phyloP scores from a whole-genome alignment of 306 rosid genomes.

The Lupinus albus region DNA sequence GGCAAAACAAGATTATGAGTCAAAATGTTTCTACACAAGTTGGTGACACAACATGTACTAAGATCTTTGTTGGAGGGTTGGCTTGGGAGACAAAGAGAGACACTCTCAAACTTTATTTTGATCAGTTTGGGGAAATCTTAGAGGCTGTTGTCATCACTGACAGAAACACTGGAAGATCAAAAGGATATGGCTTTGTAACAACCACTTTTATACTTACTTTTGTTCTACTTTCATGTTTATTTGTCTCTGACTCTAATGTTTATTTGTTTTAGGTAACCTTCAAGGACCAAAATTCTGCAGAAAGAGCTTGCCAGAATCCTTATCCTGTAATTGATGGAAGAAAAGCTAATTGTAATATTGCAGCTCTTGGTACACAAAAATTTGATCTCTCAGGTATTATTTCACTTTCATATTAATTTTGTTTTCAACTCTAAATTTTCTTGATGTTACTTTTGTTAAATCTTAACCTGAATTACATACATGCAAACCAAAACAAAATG shows the following conservation, averaged over 20 bases:
- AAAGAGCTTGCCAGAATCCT: constrained; percentile 66
- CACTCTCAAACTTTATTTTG: constrained; percentile 50
- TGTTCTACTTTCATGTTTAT: not conserved
- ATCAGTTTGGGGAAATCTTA: constrained; percentile 62
- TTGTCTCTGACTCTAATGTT: not conserved
- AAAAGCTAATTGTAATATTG: constrained; percentile 66
- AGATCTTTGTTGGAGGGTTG: constrained; percentile 67
- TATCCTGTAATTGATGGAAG: constrained; percentile 77
- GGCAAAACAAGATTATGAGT: constrained; percentile 50
- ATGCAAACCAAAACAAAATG: constrained; percentile 34
- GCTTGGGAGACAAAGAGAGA: constrained; percentile 64
- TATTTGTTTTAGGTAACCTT: constrained; percentile 62
- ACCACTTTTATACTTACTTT: not conserved
- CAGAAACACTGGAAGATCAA: constrained; percentile 56
- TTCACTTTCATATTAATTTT: constrained; percentile 19
- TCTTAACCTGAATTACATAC: constrained; percentile 4
- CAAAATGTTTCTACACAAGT: constrained; percentile 37
- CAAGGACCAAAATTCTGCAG: constrained; percentile 69
- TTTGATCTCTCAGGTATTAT: constrained; percentile 36
- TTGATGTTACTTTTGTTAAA: constrained; percentile 1
- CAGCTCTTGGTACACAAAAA: constrained; percentile 58
- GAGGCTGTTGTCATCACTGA: constrained; percentile 67
- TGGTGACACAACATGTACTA: constrained; percentile 54
- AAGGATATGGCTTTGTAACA: constrained; percentile 71
- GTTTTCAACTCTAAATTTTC: constrained; percentile 11